Evolutionary conservation across 2,329 filamentous ascomycete species (phyloP).

Genomic region (Rhynchosporium graminicola): DNA sequence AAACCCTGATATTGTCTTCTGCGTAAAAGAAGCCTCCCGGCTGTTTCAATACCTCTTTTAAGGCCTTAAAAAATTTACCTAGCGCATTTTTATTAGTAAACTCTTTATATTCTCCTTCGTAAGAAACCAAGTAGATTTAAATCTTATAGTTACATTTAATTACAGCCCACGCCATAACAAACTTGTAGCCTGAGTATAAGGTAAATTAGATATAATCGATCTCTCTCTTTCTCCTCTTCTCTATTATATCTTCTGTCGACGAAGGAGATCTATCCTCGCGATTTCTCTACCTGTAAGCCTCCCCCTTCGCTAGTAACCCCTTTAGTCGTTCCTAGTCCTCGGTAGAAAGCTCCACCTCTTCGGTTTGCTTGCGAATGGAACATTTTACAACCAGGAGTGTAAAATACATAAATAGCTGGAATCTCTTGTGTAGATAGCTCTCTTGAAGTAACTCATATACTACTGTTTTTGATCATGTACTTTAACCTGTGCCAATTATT

Average conservation of each 20-base stretch:
- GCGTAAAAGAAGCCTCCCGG: conserved; percentile 18
- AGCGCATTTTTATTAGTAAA: conserved; percentile 27
- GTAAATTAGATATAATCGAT: conserved; percentile 26
- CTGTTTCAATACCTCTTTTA: conserved; percentile 17
- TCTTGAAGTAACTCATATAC: too few species aligned
- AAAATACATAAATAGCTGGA: too few species aligned
- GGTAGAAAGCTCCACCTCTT: too few species aligned
- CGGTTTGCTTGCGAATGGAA: too few species aligned
- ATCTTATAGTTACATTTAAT: conserved; percentile 27
- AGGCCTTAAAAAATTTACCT: conserved; percentile 18
- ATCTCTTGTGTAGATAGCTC: too few species aligned
- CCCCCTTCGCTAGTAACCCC: conserved; percentile 20
- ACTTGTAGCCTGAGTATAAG: conserved; percentile 17
- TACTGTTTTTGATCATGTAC: too few species aligned
- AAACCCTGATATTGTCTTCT: conserved; percentile 21
- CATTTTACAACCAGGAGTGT: too few species aligned
- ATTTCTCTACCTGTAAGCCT: conserved; percentile 18
- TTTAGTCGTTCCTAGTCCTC: too few species aligned
- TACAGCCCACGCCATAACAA: conserved; percentile 15
- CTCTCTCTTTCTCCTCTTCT: conserved; percentile 14
- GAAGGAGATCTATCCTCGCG: conserved; percentile 9
- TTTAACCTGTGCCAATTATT: too few species aligned
- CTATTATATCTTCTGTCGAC: conserved; percentile 12
- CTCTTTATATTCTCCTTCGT: conserved; percentile 24
- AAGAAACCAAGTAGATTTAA: conserved; percentile 17